Conservation (phyloP, 768 basidiomycete species). For the Pulveroboletus sp. region DNA sequence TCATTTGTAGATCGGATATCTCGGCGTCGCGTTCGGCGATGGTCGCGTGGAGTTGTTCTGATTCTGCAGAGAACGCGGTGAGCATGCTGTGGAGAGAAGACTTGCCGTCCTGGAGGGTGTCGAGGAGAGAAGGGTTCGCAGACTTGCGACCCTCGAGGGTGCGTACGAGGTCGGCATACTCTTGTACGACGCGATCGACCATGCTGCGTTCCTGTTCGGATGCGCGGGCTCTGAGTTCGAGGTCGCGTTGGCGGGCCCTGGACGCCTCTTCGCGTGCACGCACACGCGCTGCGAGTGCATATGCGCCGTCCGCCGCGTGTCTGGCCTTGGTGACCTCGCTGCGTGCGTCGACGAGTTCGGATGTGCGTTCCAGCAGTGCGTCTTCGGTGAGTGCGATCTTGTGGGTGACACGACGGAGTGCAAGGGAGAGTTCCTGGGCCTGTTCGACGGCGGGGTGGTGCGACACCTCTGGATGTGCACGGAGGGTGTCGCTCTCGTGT, state of each 20-base stretch:
- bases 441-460: slow-evolving; percentile 37
- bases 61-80: slow-evolving; percentile 47
- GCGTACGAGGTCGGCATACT: slow-evolving; percentile 76
- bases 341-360: slow-evolving; percentile 42
- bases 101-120: slow-evolving; percentile 48
- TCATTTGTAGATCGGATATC: slow-evolving; percentile 39
- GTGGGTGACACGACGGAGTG: slow-evolving; percentile 64
- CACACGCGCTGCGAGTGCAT: slow-evolving; percentile 51
- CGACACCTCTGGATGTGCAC: slow-evolving; percentile 48
- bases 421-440: slow-evolving; percentile 59
- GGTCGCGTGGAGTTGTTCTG: slow-evolving; percentile 43
- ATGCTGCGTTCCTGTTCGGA: slow-evolving; percentile 60
- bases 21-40: slow-evolving; percentile 42
- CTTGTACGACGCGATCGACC: slow-evolving; percentile 61
- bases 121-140: slow-evolving; percentile 23
- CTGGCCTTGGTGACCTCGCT: slow-evolving; percentile 44
- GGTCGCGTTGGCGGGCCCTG: slow-evolving; percentile 45
- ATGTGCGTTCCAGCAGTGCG: slow-evolving; percentile 46
- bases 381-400: slow-evolving; percentile 64
- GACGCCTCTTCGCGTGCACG: slow-evolving; percentile 55
- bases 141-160: slow-evolving; percentile 50
- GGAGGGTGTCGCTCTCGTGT: slow-evolving; percentile 56
- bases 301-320: slow-evolving; percentile 47
- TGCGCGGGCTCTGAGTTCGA: slow-evolving; percentile 43
- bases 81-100: slow-evolving; percentile 46